A percentile compares a stretch with the other conserved stretches of the same genome.
Conservation (phyloP, 2,329 filamentous ascomycete genomes). For the Capronia coronata region DNA sequence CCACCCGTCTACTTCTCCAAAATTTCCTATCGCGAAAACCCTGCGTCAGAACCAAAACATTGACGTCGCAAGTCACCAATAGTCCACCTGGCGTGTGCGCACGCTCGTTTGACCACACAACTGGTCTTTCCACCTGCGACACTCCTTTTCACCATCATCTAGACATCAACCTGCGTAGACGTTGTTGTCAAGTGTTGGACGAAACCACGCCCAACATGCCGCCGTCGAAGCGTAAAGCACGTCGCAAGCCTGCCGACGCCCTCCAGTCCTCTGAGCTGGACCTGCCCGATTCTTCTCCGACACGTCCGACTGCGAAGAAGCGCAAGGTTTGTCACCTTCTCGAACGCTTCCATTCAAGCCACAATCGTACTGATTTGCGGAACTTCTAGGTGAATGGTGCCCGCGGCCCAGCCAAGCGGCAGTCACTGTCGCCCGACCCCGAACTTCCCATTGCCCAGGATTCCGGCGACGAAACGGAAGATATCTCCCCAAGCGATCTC, state of each 20-base stretch:
- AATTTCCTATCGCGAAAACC: conserved; percentile 15
- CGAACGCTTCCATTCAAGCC: conserved; percentile 2
- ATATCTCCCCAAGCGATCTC: conserved; percentile 39
- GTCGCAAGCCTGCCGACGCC: conserved; percentile 21
- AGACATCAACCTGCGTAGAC: neutral
- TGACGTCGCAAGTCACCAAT: conserved; percentile 20
- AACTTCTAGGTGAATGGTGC: conserved; percentile 17
- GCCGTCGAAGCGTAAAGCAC: conserved; percentile 27
- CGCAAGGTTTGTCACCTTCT: conserved; percentile 38
- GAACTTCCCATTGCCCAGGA: conserved; percentile 39
- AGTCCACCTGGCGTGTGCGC: conserved; percentile 11
- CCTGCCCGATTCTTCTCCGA: conserved; percentile 43
- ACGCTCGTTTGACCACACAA: neutral
- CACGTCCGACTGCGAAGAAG: conserved; percentile 43
- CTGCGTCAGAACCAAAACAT: conserved; percentile 25
- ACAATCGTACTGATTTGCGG: conserved; percentile 4
- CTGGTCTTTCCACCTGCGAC: neutral
- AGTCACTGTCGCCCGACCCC: conserved; percentile 31
- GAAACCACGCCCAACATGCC: conserved; percentile 18
- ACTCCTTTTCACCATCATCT: neutral
- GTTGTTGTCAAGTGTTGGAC: neutral
- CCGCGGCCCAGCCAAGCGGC: conserved; percentile 14
- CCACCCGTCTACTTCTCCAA: neutral
- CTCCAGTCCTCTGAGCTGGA: conserved; percentile 38
- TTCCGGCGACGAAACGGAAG: conserved; percentile 39